Base-by-base conservation (phyloP, 2,329 filamentous ascomycete species). In the Sclerotinia glacialis region DNA sequence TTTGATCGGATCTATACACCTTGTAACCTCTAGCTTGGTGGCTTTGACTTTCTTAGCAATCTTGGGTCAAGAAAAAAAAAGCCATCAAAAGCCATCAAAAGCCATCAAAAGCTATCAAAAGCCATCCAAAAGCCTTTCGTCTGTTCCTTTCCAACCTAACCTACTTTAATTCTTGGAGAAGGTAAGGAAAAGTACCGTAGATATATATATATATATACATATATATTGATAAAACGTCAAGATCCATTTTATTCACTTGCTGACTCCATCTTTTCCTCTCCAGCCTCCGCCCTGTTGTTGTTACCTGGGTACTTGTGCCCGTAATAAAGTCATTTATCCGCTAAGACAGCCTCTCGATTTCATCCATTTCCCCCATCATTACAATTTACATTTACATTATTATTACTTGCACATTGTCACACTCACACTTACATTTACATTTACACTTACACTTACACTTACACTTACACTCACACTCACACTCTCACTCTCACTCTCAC, bases 321-420 rank as follows among this genome's bases (percentile, higher is more conserved):
- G n/a, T n/a, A n/a, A n/a, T n/a, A n/a, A 40, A 11, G 21, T 14
- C n/a, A 28, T 46, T 59, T 59, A 46, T n/a, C 55, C 55, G 42
- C 55, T 31, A 59, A 58, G 55, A 58, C 55, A 58, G 55, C 40
- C 55, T 58, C 55, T 58, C 26, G 6, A 46, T 28, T 46, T 34
- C 40, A 59, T 59, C 26, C 56, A 47, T 47, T 28, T 26, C 26
- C 26, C 21, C 18, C n/a, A n/a, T n/a, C n/a, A n/a, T n/a, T n/a
- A n/a, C n/a, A n/a, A n/a, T n/a, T n/a, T n/a, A n/a, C n/a, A n/a
- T n/a, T n/a, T n/a, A n/a, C n/a, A n/a, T n/a, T n/a, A n/a, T n/a
- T n/a, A 44, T 31, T 26, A 18, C 46, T 49, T 12, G 34, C 34
- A 37, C 31, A 31, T 31, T 31, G n/a, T n/a, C n/a, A n/a, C n/a